Evolutionary conservation across 352 stramenopile genomes (phyloP), one percentile per base, ranked within the genome.

Genomic region (Globisporangium okanoganense): DNA sequence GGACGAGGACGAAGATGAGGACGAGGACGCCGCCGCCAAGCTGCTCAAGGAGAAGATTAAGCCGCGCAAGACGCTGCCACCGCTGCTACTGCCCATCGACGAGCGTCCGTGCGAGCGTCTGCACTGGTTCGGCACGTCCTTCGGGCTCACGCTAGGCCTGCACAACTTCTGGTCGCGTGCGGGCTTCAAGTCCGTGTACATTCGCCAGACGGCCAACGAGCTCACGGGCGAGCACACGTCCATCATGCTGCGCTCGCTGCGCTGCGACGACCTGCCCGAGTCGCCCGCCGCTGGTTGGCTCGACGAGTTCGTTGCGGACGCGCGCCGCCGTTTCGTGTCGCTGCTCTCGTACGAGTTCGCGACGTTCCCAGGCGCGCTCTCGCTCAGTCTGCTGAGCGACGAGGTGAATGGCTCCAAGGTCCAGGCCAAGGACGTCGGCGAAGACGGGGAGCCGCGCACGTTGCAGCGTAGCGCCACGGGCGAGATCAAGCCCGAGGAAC

Each of bases 151-250:
- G 24, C 66, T 95, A 24, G 66, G 90, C 22, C 85, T 99, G 47
- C 96, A 99, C 71, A 98, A 97, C 65, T 99, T 99, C 64, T 99
- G 97, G 97, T 83, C 88, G 38, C 87, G 84, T 47, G 88, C 78
- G 20, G 95, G 97, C 14, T 99, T 99, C 79, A 84, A 85, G 44
- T 87, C 98, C 6, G 87, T 99, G 22, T 99, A 99, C 72, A 79
- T 99, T 33, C 93, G 98, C 0, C 97, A 99, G 78, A 99, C 97
- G 7, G 82, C 96, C n/a, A 99, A 99, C 74, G 96, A 99, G 38
- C 85, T 99, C 48, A 99, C 98, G 27, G 98, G 97, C 24, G 98
- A 99, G 74, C 95, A 99, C 71, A 99, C 96, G 29, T 81, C 92
- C 14, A 99, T 99, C 65, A 80, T 97, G 80, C 70, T 94, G 65